Base-by-base conservation (phyloP, 2,329 filamentous ascomycete genomes). In the Colletotrichum sp. region DNA sequence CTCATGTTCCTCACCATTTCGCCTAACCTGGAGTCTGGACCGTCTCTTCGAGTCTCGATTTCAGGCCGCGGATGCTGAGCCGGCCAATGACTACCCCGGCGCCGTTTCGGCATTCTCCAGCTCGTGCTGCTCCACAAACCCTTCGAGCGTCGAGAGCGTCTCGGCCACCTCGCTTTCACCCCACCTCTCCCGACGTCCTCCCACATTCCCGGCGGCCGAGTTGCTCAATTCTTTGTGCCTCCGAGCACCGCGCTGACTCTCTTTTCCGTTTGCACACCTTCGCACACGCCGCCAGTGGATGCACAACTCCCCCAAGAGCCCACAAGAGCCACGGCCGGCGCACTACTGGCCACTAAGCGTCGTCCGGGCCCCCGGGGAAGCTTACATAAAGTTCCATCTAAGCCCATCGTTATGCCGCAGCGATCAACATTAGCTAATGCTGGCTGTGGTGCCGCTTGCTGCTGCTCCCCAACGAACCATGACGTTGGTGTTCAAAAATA, bases 401-500 rank as follows among this genome's bases (percentile, higher is more conserved):
- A 30, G 24, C 24, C 24, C 9, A 26, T 63, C n/a, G 10, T 61
- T 28, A 67, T 67, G 69, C 55, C 69, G 69, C 67, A 68, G 32
- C 28, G 68, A 75, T 75, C 68, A 72, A 48, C 68, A 61, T 57
- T 52, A 70, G 66, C 48, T 38, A 72, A 34, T 64, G 60, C 28
- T 48, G 43, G 43, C 43, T 48, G 43, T 21, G 43, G 43, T 48
- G 43, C 43, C 43, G 26, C 28, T 30, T 60, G n/a, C 18, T 16
- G 32, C 36, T 34, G 52, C 38, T 28, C 61, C 60, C 43, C 61
- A 43, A 32, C 18, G 63, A 64, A 60, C 64, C 70, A 73, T 75
- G 73, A 75, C 73, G 73, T 75, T 65, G 18, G 52, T 52, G 48
- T 38, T 63, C 73, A 73, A 75, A 75, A 75, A 75, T 75, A 75